Conservation (phyloP, 768 basidiomycete genomes). For the Sarcodon aspratus region DNA sequence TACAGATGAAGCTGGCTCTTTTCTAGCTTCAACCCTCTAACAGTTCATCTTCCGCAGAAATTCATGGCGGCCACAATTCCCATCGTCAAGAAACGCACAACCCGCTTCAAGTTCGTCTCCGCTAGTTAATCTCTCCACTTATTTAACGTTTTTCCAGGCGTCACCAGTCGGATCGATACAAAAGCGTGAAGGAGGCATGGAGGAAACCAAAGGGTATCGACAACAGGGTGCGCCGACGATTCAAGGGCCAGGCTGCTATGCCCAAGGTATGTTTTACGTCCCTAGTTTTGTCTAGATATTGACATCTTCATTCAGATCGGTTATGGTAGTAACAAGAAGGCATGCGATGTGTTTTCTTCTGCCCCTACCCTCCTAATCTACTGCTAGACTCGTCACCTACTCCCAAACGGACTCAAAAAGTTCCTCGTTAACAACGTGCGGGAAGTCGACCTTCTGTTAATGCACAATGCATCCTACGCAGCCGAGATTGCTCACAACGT, state of each 20-base stretch:
- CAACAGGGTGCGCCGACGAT: conserved; percentile 90
- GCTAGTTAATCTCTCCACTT: neutral
- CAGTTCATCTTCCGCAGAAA: neutral
- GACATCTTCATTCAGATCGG: conserved; percentile 35
- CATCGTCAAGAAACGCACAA: conserved; percentile 96
- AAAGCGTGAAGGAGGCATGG: conserved; percentile 97
- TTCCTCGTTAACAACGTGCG: conserved; percentile 89
- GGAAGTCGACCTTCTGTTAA: conserved; percentile 90
- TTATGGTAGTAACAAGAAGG: conserved; percentile 87
- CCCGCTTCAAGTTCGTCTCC: conserved; percentile 78
- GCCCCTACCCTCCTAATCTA: neutral
- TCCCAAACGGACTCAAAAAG: conserved; percentile 94
- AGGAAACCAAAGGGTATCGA: conserved; percentile 99
- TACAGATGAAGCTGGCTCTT: conserved; percentile 11
- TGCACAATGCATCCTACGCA: conserved; percentile 96
- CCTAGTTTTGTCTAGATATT: neutral
- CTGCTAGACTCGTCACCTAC: conserved; percentile 77
- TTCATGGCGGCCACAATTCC: conserved; percentile 31
- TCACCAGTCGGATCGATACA: conserved; percentile 98
- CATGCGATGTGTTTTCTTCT: neutral
- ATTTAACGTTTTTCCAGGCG: conserved; percentile 42
- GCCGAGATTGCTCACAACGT: conserved; percentile 97
- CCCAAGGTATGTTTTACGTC: conserved; percentile 61
- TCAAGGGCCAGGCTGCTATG: conserved; percentile 95
- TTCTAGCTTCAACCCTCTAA: neutral